These are phyloP conservation scores for Yamadazyma pseudoaaseri DNA, from an alignment of 1,139 yeast genomes.

Conservation along the genomic window DNA sequence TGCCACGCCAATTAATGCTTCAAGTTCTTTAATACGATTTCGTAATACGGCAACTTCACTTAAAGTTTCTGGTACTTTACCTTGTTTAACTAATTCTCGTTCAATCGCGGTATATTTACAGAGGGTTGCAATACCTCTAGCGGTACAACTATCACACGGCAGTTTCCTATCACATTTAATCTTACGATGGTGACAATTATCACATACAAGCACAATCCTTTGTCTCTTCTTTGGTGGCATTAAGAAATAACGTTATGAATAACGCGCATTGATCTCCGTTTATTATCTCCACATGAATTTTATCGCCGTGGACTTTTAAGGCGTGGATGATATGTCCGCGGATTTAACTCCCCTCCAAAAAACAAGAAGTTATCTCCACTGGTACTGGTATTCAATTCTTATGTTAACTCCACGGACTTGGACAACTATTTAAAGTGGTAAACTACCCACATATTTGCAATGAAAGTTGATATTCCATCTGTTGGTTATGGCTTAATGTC, in stretches of 20 bases:
- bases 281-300: too few species aligned
- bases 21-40: constrained; percentile 8
- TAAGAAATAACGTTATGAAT: too few species aligned
- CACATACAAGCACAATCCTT: constrained; percentile 18
- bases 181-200: constrained; percentile 18
- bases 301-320: too few species aligned
- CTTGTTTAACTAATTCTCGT: constrained; percentile 16
- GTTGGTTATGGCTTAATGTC: constrained; percentile 65
- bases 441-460: too few species aligned
- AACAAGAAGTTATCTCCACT: neutral
- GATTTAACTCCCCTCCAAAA: neutral
- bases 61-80: constrained; percentile 10
- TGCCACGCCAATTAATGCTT: constrained; percentile 7
- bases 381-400: too few species aligned
- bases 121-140: constrained; percentile 12
- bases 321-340: too few species aligned
- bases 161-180: constrained; percentile 17
- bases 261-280: too few species aligned
- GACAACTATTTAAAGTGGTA: too few species aligned
- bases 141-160: constrained; percentile 17
- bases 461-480: constrained; percentile 22
- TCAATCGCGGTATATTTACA: constrained; percentile 17
- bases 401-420: too few species aligned
- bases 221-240: constrained; percentile 14
- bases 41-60: constrained; percentile 4